phyloP scores from a whole-genome alignment of 371 early-diverging fungal genomes.

The Lichtheimia ornata region DNA sequence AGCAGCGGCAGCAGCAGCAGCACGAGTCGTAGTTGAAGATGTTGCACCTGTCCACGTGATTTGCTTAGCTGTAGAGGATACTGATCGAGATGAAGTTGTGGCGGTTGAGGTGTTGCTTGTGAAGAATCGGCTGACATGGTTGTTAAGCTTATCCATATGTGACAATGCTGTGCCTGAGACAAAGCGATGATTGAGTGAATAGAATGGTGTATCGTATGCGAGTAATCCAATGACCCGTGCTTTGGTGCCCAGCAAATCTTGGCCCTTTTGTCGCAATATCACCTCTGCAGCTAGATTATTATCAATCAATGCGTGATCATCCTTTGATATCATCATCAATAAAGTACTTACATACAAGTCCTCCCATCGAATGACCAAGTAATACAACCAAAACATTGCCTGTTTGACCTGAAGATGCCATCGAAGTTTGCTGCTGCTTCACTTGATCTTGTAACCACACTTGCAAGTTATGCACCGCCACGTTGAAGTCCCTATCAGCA shows the following conservation, averaged over 20 bases:
- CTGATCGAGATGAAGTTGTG: constrained; percentile 1
- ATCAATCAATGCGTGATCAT: neutral
- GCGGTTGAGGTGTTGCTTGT: neutral
- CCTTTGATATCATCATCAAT: neutral
- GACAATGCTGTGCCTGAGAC: constrained; percentile 37
- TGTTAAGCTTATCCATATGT: constrained; percentile 22
- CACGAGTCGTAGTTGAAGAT: neutral
- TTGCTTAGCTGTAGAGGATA: neutral
- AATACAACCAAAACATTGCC: constrained; percentile 43
- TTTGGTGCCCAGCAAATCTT: constrained; percentile 20
- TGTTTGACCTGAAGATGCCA: constrained; percentile 18
- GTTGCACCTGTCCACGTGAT: constrained; percentile 2
- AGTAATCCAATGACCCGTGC: constrained; percentile 54
- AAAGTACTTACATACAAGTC: constrained; percentile 56
- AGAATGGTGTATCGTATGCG: constrained; percentile 66
- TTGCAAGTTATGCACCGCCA: constrained; percentile 49
- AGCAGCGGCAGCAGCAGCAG: neutral
- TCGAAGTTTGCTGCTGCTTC: constrained; percentile 26
- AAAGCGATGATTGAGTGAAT: constrained; percentile 51
- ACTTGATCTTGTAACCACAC: constrained; percentile 51
- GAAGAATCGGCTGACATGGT: constrained; percentile 12
- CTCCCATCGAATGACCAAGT: constrained; percentile 67
- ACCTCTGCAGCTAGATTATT: constrained; percentile 56
- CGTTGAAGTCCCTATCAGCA: constrained; percentile 25
- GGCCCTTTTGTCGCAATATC: constrained; percentile 31